Base-by-base conservation (phyloP, 495 filamentous ascomycete species). In the Neurospora sp. region DNA sequence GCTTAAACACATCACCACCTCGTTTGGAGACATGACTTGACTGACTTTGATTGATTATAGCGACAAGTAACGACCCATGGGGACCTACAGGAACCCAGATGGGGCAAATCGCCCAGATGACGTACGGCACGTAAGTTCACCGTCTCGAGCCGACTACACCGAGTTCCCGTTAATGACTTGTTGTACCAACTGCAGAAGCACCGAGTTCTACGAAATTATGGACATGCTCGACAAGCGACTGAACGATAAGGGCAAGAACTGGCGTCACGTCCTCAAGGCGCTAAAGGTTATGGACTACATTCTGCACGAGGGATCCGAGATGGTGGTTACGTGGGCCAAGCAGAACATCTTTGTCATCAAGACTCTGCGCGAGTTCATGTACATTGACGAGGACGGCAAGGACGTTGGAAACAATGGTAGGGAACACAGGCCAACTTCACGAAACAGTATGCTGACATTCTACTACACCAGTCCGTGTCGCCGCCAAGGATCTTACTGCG, bases 221-320 rank as follows among this genome's bases (percentile, higher is more conserved):
- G 96, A 98, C 82, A 99, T 99, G 96, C 86, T 99, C 73, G 96
- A 98, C 83, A 98, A 98, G 86, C 92, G 96, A 73, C 86, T 99
- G 76, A 99, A 99, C 76, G 96, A 99, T 80, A 99, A 99, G 82
- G 96, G 96, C 77, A 99, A 97, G 87, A 99, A 99, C 82, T 99
- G 96, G 96, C 90, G 96, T 76, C 96, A 99, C 81, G 96, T 99
- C 4, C 86, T 99, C 71, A 99, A 99, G 84, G 96, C 94, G 38
- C 84, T 99, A 72, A 99, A 98, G 80, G 96, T 99, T 73, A 87
- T 98, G 72, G 96, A 99, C 82, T 99, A 99, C 82, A 97, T 94
- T 84, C 86, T 99, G 41, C 96, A 99, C 80, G 96, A 99, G 80
- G 96, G 96, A 8, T 97, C 93, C 0, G 96, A 98, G 83, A 83